Evolutionary conservation across 768 basidiomycete genomes (phyloP).

Genomic region (Gymnopilus junonius): DNA sequence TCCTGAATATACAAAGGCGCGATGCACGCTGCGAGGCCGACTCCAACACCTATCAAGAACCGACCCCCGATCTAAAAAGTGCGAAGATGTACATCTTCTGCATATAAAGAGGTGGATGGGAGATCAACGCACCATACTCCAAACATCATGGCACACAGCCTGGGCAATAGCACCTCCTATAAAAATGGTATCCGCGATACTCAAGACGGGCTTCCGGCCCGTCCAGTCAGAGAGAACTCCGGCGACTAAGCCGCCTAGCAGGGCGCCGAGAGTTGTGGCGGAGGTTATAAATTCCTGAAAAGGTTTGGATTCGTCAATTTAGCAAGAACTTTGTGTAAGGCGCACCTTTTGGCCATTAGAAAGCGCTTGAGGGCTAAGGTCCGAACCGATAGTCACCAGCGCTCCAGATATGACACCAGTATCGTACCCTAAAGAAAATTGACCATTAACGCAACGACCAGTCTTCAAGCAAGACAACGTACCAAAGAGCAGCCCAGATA

Average conservation of each 20-base stretch:
- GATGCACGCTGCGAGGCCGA: conserved; percentile 77
- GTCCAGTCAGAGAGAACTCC: conserved; percentile 74
- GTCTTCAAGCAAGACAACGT: conserved; percentile 20
- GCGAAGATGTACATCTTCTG: background rate
- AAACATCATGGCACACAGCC: conserved; percentile 69
- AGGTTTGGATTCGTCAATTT: too few relatives aligned
- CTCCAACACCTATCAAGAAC: conserved; percentile 76
- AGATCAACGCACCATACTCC: conserved; percentile 61
- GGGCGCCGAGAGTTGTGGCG: conserved; percentile 76
- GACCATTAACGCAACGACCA: too few relatives aligned
- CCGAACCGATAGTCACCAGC: conserved; percentile 72
- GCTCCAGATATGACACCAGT: conserved; percentile 83
- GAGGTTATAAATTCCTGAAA: conserved; percentile 79
- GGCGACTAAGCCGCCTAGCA: conserved; percentile 73
- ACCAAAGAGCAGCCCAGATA: conserved; percentile 81
- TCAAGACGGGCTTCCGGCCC: conserved; percentile 68
- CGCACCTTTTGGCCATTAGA: conserved; percentile 67
- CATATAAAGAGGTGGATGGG: background rate
- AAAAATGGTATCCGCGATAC: conserved; percentile 72
- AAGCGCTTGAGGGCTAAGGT: conserved; percentile 61
- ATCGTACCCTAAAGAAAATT: conserved; percentile 62
- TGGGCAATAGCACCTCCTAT: conserved; percentile 76
- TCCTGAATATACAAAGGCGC: conserved; percentile 87
- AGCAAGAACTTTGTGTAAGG: too few relatives aligned
- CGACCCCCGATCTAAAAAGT: conserved; percentile 62